Evolutionary conservation across 2,329 filamentous ascomycete species (phyloP).

Genomic region (Akanthomyces muscarius): DNA sequence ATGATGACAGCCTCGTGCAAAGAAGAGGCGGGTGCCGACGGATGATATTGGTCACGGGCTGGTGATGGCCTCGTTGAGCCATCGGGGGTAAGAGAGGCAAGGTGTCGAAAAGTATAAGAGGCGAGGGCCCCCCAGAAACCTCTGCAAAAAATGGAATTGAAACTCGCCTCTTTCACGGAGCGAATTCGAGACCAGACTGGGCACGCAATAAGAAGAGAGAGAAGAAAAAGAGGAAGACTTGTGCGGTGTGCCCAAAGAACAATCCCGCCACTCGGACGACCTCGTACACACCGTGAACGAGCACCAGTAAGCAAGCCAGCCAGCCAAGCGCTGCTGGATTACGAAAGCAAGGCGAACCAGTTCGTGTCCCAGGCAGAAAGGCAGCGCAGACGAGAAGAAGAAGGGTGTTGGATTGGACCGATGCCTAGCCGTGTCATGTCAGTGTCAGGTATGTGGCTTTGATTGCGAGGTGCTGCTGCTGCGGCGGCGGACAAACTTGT

Average conservation of each 20-base stretch:
- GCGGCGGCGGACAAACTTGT: no score
- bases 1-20: conserved; percentile 6
- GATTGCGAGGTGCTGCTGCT: neutral
- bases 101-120: conserved; percentile 32
- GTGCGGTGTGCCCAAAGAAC: neutral
- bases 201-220: neutral
- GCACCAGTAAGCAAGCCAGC: neutral
- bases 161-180: conserved; percentile 17
- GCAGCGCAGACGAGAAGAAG: neutral
- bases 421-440: neutral
- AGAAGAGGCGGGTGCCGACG: neutral
- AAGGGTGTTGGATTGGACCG: neutral
- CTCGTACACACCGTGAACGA: neutral
- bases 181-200: conserved; percentile 11
- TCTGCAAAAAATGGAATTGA: conserved; percentile 14
- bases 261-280: neutral
- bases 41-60: conserved; percentile 7
- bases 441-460: conserved; percentile 6
- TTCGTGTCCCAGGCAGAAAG: conserved; percentile 5
- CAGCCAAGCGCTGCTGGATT: neutral
- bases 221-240: neutral
- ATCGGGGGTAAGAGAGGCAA: neutral
- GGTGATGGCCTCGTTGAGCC: conserved; percentile 8
- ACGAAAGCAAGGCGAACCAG: conserved; percentile 8
- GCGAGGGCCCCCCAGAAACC: conserved; percentile 20